A percentile compares a stretch with the other conserved stretches of the same genome.
Evolutionary conservation across 495 filamentous ascomycete species (phyloP).

Genomic region (Aspergillus panamensis): DNA sequence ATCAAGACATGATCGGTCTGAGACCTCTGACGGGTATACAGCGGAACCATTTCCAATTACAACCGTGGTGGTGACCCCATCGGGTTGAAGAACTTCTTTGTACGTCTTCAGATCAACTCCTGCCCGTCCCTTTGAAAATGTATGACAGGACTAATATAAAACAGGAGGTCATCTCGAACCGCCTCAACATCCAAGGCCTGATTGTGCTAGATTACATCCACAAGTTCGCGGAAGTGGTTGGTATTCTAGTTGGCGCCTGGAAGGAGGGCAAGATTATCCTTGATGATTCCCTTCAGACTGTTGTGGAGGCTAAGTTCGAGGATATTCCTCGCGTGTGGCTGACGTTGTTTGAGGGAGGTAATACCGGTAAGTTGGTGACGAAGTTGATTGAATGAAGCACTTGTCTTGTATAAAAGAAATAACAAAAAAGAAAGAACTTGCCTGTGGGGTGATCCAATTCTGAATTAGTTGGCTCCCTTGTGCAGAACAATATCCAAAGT

Average conservation of each 20-base stretch:
- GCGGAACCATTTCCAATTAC: conserved; percentile 51
- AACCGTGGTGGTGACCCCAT: conserved; percentile 31
- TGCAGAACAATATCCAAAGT: too few relatives aligned
- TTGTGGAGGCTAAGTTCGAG: conserved; percentile 52
- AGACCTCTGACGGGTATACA: not conserved
- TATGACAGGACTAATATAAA: not conserved
- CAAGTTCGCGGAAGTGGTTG: conserved; percentile 37
- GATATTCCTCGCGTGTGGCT: conserved; percentile 48
- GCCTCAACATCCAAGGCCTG: conserved; percentile 59
- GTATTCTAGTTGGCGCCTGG: conserved; percentile 50
- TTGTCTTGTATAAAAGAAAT: too few relatives aligned
- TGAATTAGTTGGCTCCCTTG: too few relatives aligned
- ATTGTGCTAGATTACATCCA: conserved; percentile 53
- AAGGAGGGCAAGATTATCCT: conserved; percentile 51
- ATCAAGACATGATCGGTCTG: not conserved
- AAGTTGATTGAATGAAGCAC: conserved; percentile 17
- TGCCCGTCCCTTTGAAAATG: not conserved
- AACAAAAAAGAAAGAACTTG: too few relatives aligned
- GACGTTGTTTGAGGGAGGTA: conserved; percentile 52
- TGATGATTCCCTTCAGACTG: conserved; percentile 48
- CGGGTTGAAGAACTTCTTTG: conserved; percentile 48
- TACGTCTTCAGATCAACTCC: conserved; percentile 4
- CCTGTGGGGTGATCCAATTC: too few relatives aligned
- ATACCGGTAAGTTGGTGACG: conserved; percentile 51
- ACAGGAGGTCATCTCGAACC: conserved; percentile 45